These are phyloP conservation scores for Cystoderma amianthinum DNA, from an alignment of 768 basidiomycete genomes.

Conservation along the genomic window DNA sequence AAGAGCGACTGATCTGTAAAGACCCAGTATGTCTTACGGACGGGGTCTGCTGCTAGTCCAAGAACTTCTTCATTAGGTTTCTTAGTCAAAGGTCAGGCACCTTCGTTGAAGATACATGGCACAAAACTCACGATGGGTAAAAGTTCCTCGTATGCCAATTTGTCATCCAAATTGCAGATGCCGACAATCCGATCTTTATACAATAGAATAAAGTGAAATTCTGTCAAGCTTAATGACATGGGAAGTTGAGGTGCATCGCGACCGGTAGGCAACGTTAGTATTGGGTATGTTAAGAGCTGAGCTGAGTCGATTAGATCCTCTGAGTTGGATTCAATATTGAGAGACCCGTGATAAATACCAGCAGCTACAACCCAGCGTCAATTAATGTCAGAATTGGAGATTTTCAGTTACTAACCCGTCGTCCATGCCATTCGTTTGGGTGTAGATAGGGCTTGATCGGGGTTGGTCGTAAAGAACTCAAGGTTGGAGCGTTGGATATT, in stretches of 20 bases:
- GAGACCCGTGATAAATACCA: slow-evolving; percentile 80
- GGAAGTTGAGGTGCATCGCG: slow-evolving; percentile 42
- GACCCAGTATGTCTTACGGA: slow-evolving; percentile 90
- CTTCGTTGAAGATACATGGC: too few species aligned
- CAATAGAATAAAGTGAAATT: slow-evolving; percentile 87
- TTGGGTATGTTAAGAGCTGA: slow-evolving; percentile 74
- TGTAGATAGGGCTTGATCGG: slow-evolving; percentile 61
- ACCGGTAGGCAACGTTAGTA: slow-evolving; percentile 18
- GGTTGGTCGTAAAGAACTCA: slow-evolving; percentile 68
- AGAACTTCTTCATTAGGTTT: slow-evolving; percentile 67
- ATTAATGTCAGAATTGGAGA: too few species aligned
- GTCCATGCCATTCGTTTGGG: slow-evolving; percentile 86
- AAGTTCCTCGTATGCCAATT: slow-evolving; percentile 75
- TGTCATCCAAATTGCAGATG: slow-evolving; percentile 75
- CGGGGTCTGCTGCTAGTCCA: slow-evolving; percentile 78
- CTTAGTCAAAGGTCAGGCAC: too few species aligned
- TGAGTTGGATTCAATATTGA: slow-evolving; percentile 61
- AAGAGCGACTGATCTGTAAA: slow-evolving; percentile 86
- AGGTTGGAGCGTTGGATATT: slow-evolving; percentile 70
- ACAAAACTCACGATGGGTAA: slow-evolving; percentile 62
- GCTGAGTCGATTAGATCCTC: slow-evolving; percentile 76
- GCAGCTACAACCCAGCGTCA: slow-evolving; percentile 52
- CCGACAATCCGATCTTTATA: slow-evolving; percentile 75
- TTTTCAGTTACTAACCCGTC: slow-evolving; percentile 82
- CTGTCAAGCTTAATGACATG: slow-evolving; percentile 74